A percentile compares a stretch with the other conserved stretches of the same genome.
Evolutionary conservation across 2,329 filamentous ascomycete species (phyloP).

Genomic region (Pseudocercospora pini-densiflorae): DNA sequence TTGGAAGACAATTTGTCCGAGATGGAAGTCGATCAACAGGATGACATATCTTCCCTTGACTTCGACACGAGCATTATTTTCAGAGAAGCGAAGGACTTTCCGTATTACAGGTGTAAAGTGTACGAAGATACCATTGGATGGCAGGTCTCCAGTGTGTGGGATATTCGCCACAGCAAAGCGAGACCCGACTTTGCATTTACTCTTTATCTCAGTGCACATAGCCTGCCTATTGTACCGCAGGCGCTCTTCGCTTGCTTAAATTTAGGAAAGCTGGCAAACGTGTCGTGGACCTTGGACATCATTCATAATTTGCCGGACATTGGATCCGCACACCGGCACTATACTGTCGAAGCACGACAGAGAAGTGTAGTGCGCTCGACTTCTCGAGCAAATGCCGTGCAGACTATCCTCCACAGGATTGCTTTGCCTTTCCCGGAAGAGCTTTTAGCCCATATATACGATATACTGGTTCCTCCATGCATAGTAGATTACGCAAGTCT

Average conservation of each 20-base stretch:
- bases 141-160: slow-evolving; percentile 8
- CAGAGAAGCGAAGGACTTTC: background rate
- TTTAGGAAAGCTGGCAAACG: background rate
- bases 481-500: background rate
- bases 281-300: slow-evolving; percentile 6
- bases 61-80: background rate
- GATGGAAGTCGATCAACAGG: background rate
- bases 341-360: background rate
- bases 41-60: background rate
- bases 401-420: slow-evolving; percentile 4
- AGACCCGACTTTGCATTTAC: slow-evolving; percentile 6
- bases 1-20: background rate
- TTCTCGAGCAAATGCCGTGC: background rate
- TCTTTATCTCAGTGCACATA: slow-evolving; percentile 5
- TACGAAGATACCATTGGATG: slow-evolving; percentile 6
- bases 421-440: slow-evolving; percentile 4
- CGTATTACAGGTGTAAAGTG: background rate
- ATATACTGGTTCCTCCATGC: background rate
- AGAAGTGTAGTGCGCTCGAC: background rate
- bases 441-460: background rate
- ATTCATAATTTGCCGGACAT: slow-evolving; percentile 1
- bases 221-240: background rate
- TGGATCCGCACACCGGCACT: slow-evolving; percentile 7
- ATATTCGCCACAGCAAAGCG: background rate
- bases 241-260: slow-evolving; percentile 4